phyloP scores from a whole-genome alignment of 257 asterid species.

The Schizonepeta tenuifolia region DNA sequence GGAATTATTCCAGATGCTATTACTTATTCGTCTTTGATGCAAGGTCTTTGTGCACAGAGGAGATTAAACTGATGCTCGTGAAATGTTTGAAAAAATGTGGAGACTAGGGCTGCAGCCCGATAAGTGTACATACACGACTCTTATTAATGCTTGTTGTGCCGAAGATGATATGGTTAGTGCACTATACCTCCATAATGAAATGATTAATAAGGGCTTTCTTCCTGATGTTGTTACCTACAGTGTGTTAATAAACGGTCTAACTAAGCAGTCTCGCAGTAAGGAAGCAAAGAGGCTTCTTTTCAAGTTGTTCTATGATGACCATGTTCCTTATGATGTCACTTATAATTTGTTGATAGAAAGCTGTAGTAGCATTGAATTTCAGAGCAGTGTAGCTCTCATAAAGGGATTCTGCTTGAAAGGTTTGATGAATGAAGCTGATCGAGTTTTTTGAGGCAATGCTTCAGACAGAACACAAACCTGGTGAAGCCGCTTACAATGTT shows the following conservation, averaged over 20 bases:
- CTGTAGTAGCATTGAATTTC: slow-evolving; percentile 58
- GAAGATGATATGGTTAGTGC: slow-evolving; percentile 70
- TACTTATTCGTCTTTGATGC: slow-evolving; percentile 80
- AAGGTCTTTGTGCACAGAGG: slow-evolving; percentile 75
- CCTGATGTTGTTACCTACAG: slow-evolving; percentile 88
- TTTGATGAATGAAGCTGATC: slow-evolving; percentile 77
- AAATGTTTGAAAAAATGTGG: slow-evolving; percentile 73
- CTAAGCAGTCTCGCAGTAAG: slow-evolving; percentile 63
- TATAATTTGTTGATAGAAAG: slow-evolving; percentile 72
- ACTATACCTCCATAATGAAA: slow-evolving; percentile 64
- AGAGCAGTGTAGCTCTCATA: slow-evolving; percentile 59
- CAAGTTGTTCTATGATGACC: slow-evolving; percentile 63
- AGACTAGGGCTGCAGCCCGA: slow-evolving; percentile 66
- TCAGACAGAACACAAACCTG: slow-evolving; percentile 51
- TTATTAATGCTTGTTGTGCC: slow-evolving; percentile 70
- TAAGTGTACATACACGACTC: slow-evolving; percentile 78
- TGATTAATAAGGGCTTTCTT: slow-evolving; percentile 72
- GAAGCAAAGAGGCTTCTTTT: slow-evolving; percentile 81
- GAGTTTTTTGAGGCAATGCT: slow-evolving; percentile 64
- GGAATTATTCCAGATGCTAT: slow-evolving; percentile 70
- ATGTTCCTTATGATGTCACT: slow-evolving; percentile 62
- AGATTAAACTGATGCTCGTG: slow-evolving; percentile 66
- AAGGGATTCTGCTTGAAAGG: slow-evolving; percentile 96
- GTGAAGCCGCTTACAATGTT: slow-evolving; percentile 65
- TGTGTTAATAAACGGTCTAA: slow-evolving; percentile 80